phyloP scores from a whole-genome alignment of 441 rosid species.

The Aleurites moluccanus region DNA sequence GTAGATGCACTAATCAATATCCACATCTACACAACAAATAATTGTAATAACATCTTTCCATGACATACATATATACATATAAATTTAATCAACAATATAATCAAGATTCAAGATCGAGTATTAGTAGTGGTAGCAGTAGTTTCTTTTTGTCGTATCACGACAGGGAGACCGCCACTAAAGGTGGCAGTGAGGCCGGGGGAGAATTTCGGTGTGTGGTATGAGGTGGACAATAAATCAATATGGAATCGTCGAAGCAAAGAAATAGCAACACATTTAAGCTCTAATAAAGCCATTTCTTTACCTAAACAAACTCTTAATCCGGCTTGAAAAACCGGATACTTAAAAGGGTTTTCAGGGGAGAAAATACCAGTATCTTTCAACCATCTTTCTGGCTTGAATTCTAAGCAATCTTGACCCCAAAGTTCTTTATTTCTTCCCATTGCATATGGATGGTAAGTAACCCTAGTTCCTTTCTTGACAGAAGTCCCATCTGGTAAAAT shows the following conservation, averaged over 20 bases:
- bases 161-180: conserved; percentile 50
- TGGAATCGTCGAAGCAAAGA: conserved; percentile 39
- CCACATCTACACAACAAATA: background rate
- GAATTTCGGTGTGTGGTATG: conserved; percentile 35
- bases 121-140: background rate
- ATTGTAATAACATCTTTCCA: too few relatives aligned
- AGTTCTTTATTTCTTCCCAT: conserved; percentile 39
- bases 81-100: too few relatives aligned
- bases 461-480: conserved; percentile 29
- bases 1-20: background rate
- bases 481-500: conserved; percentile 37
- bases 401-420: conserved; percentile 46
- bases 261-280: conserved; percentile 36
- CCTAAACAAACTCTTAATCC: conserved; percentile 45
- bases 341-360: conserved; percentile 30
- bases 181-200: conserved; percentile 60
- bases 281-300: conserved; percentile 38
- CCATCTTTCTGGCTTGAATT: conserved; percentile 50
- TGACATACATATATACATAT: background rate
- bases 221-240: conserved; percentile 20
- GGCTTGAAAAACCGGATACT: conserved; percentile 36
- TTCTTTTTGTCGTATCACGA: conserved; percentile 24
- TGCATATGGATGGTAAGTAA: conserved; percentile 32
- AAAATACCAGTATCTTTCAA: conserved; percentile 26
- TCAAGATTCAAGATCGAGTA: too few relatives aligned